These are phyloP conservation scores for Camillea tinctor DNA, from an alignment of 2,329 filamentous ascomycete species.

Conservation along the genomic window DNA sequence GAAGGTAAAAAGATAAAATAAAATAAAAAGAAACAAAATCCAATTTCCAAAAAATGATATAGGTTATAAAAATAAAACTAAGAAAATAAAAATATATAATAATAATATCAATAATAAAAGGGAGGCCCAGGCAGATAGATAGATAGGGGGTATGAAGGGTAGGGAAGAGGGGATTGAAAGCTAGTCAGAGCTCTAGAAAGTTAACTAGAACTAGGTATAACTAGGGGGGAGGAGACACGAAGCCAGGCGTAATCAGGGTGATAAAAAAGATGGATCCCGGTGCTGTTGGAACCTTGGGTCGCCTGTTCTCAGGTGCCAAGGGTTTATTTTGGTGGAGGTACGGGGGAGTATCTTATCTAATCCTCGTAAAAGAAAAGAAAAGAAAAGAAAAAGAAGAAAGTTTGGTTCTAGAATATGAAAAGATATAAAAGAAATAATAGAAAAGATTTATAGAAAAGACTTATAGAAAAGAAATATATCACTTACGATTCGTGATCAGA, in stretches of 20 bases:
- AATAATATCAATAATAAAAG: background rate
- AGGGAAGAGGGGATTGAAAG: background rate
- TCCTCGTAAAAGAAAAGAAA: too few relatives aligned
- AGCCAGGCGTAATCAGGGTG: too few relatives aligned
- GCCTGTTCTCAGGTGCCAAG: background rate
- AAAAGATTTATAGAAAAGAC: conserved; percentile 13
- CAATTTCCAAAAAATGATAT: too few relatives aligned
- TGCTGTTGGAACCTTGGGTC: background rate
- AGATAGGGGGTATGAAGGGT: conserved; percentile 1
- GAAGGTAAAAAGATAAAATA: background rate
- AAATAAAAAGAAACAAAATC: too few relatives aligned
- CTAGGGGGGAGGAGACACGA: conserved; percentile 2
- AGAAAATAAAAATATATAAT: too few relatives aligned
- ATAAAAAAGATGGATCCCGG: conserved; percentile 13
- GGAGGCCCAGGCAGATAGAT: too few relatives aligned
- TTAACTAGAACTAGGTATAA: conserved; percentile 10
- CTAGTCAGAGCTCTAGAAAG: conserved; percentile 1
- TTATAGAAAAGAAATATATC: conserved; percentile 12
- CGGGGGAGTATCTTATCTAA: background rate
- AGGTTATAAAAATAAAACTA: background rate
- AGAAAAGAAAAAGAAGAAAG: background rate
- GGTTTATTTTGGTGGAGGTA: background rate
- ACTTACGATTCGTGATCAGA: conserved; percentile 36
- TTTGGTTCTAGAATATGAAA: background rate
- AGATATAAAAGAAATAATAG: background rate